Evolutionary conservation across 2,329 filamentous ascomycete species (phyloP), one percentile per base, ranked within the genome.

Genomic region (Talaromyces sp.): DNA sequence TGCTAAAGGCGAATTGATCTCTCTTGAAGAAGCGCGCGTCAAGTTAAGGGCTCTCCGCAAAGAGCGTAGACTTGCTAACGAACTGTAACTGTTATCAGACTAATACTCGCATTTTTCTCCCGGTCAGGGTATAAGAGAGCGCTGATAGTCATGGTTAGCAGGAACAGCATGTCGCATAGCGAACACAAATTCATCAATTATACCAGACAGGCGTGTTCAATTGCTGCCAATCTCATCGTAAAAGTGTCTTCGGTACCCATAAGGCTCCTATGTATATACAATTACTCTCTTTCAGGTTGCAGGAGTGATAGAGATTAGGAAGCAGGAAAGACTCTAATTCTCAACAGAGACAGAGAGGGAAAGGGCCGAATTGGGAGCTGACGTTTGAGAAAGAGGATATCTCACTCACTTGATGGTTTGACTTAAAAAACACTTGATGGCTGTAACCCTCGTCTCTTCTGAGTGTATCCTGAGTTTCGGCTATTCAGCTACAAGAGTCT

Each of bases 1-100:
- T 74, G 82, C 84, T 67, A 81, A 84, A 77, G 86, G 86, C 31
- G 81, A 86, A 67, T 79, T 88, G 70, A 76, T 88, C 37, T 83
- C 84, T 12, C 76, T 88, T 2, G 82, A 86, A 48, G 84, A 84
- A 70, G 85, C 81, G 16, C 77, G 87, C 21, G 72, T 76, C 69
- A 84, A 85, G 76, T 74, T 88, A 60, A 70, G 68, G 42, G 73
- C 72, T 62, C 67, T 82, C 64, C 75, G 79, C 40, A 81, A 81
- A 70, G 76, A 80, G 68, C 75, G 79, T 54, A 72, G 76, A 60
- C 68, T 81, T 62, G 74, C 75, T 61, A 81, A 76, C 66, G 61
- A 71, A 37, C 70, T 80, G 63, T 79, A 56, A 59, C 21, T 28
- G 11, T 37, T 9, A 40, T 23, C 39, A n/a, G 48, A 35, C 37